Base-by-base conservation (phyloP, 805 yeast genomes). In the Isabelozyma rhagii region DNA sequence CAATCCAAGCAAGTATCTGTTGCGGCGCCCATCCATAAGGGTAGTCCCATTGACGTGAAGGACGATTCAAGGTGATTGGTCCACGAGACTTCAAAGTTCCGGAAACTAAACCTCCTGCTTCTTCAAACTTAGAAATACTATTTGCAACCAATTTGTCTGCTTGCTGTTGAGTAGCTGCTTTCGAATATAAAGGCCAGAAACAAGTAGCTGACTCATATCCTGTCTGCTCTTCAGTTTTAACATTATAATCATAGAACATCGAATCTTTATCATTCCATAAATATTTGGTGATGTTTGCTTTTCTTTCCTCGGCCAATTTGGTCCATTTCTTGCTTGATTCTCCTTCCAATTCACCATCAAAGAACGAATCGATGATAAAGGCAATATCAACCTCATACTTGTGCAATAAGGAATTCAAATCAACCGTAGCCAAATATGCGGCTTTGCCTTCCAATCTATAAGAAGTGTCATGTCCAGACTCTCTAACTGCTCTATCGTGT, bases 21-120 rank as follows among this genome's bases (percentile, higher is more conserved):
- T 94, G 98, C 3, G 99, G 98, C 0, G 98, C 97, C 99, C 99
- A 93, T 1, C 98, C 98, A 62, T 74, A 89, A 2, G 99, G 99
- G 66, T 86, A 94, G 66, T 93, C 99, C 99, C 99, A 93, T 69
- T 93, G 99, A 66, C 98, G 77, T 10, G 86, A 82, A n/a, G 96
- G 97, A 59, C 90, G 75, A 41, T 80, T 75, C 14, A 87, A 67
- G 1, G 85, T 81, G 38, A 89, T 70, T 25, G 77, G 81, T 39
- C 97, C 96, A 56, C 96, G 73, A 2, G 92, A 84, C 55, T 76
- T 65, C 56, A 81, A 77, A 0, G 97, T 86, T 39, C 97, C 96
- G 0, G 96, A 84, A 1, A 83, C 96, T 8, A 93, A 67, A 0
- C 99, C 99, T 21, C 99, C 98, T 51, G 79, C 77, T 64, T 81